These are phyloP conservation scores for Chlorella ohadii DNA, from an alignment of 139 green algal genomes.

Conservation along the genomic window DNA sequence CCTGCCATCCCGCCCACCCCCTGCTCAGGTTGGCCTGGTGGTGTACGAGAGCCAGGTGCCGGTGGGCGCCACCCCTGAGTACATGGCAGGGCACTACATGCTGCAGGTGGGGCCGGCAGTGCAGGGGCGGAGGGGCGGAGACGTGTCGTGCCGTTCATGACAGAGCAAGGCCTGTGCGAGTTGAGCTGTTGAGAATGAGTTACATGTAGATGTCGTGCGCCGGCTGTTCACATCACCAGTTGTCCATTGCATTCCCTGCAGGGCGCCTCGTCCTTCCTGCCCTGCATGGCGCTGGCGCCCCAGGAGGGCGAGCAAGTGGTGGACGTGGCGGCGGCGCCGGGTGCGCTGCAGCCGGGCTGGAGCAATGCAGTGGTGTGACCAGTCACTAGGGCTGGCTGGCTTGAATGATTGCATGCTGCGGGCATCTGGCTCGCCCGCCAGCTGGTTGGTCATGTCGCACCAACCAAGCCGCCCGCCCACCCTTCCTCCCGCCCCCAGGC, in stretches of 20 bases:
- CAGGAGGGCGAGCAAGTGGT: constrained; percentile 90
- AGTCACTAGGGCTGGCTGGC: no score
- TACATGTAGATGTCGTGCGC: no score
- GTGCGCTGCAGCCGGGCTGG: constrained; percentile 17
- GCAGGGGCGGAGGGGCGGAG: no score
- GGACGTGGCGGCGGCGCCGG: constrained; percentile 97
- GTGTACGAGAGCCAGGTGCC: constrained; percentile 97
- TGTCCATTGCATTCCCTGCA: no score
- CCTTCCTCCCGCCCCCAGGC: constrained; percentile 51
- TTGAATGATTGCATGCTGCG: no score
- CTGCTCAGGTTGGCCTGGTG: constrained; percentile 84
- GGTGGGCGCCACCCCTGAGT: constrained; percentile 99
- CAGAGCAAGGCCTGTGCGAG: no score
- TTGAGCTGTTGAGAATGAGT: no score
- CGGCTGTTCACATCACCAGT: no score
- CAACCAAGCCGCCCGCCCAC: neutral
- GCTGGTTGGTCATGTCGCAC: neutral
- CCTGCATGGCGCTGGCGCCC: constrained; percentile 96
- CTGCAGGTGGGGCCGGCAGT: constrained; percentile 70
- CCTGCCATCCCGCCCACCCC: neutral
- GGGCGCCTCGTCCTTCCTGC: constrained; percentile 96
- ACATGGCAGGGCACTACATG: constrained; percentile 99
- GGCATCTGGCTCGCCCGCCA: no score
- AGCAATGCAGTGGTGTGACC: no score
- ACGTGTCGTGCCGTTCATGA: no score